phyloP scores from a whole-genome alignment of 2,329 filamentous ascomycete species.

The Ophiostoma sp. region DNA sequence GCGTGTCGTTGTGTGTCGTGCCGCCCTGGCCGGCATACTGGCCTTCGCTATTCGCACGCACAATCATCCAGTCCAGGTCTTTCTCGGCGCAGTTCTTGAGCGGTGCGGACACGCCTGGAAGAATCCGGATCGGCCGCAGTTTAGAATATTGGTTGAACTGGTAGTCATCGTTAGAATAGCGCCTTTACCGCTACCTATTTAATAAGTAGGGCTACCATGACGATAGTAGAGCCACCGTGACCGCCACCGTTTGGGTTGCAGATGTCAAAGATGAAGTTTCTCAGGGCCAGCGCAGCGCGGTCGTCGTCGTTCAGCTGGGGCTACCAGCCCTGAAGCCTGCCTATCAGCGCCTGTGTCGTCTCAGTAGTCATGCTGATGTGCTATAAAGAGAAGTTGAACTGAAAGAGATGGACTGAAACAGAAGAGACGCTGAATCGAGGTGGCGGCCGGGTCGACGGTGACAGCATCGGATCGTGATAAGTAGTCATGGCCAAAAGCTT shows the following conservation, averaged over 20 bases:
- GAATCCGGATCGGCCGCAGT: no score
- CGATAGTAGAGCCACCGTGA: background rate
- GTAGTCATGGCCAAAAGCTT: background rate
- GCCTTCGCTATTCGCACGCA: no score
- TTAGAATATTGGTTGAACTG: no score
- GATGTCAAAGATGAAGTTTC: conserved; percentile 25
- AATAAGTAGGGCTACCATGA: background rate
- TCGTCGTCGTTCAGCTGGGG: conserved; percentile 2
- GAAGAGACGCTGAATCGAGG: background rate
- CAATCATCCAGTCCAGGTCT: no score
- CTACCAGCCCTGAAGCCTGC: background rate
- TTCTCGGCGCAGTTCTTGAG: no score
- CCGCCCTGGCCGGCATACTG: no score
- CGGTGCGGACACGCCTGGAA: no score
- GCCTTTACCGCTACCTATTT: no score
- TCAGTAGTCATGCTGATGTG: background rate
- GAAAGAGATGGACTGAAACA: background rate
- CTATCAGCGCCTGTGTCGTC: background rate
- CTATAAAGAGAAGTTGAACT: background rate
- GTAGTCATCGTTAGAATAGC: no score
- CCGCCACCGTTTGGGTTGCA: conserved; percentile 24
- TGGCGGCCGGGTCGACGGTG: background rate
- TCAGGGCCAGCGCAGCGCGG: conserved; percentile 18
- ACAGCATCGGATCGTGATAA: background rate
- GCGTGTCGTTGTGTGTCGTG: no score